phyloP scores from a whole-genome alignment of 257 asterid species.

The Solanum pennellii region DNA sequence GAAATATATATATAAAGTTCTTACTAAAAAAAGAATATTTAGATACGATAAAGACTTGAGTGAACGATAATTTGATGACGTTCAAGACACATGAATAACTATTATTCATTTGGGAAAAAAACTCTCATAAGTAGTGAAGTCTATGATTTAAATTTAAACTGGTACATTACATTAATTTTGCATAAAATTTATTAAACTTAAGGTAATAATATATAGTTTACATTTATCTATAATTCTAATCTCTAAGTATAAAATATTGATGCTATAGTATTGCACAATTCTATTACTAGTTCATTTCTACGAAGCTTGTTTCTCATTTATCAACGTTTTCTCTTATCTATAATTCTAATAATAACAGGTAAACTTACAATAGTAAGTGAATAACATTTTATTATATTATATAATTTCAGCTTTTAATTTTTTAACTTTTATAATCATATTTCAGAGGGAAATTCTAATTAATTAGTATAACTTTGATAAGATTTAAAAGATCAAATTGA shows the following conservation, averaged over 20 bases:
- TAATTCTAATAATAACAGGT: too few species aligned
- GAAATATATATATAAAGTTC: too few species aligned
- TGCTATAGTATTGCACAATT: background rate
- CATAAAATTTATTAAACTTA: background rate
- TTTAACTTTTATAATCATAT: too few species aligned
- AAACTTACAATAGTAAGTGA: too few species aligned
- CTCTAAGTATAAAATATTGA: too few species aligned
- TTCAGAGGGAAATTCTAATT: too few species aligned
- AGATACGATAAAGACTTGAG: too few species aligned
- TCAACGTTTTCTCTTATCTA: background rate
- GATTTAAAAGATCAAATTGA: background rate
- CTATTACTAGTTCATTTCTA: background rate
- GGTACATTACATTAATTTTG: background rate
- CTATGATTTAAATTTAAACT: too few species aligned
- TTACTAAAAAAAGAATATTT: too few species aligned
- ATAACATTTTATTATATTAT: too few species aligned
- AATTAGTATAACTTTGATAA: background rate
- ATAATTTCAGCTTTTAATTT: background rate
- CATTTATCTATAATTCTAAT: background rate
- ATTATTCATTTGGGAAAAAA: too few species aligned
- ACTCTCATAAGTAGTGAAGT: background rate
- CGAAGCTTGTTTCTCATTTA: background rate
- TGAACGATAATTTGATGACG: too few species aligned
- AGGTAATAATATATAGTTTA: background rate
- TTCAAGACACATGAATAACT: background rate